These are phyloP conservation scores for Myxozyma sirexii DNA, from an alignment of 805 yeast genomes.

Conservation along the genomic window DNA sequence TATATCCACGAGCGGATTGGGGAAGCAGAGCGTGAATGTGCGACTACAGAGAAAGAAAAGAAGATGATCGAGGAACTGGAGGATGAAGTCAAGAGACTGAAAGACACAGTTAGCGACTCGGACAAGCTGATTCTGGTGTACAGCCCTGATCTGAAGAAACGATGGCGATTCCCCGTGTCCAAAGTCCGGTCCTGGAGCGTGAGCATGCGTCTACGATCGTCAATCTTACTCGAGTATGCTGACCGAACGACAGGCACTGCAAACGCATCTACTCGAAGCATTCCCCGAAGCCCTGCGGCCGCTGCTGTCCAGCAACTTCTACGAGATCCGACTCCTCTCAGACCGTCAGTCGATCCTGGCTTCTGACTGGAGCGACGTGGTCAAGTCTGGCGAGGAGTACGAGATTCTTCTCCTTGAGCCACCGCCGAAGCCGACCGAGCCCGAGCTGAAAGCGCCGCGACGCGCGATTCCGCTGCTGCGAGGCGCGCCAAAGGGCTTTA, in stretches of 20 bases:
- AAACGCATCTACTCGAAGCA: background rate
- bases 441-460: background rate
- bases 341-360: conserved; percentile 16
- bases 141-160: conserved; percentile 10
- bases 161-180: conserved; percentile 25
- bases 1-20: background rate
- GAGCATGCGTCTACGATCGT: background rate
- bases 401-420: conserved; percentile 18
- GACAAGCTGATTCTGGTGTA: conserved; percentile 6
- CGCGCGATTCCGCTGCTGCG: background rate
- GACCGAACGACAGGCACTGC: background rate
- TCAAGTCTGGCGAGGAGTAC: conserved; percentile 17
- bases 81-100: conserved; percentile 12
- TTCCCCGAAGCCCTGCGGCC: conserved; percentile 1
- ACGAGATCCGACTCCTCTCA: conserved; percentile 15
- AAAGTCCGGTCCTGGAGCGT: conserved; percentile 20
- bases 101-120: background rate
- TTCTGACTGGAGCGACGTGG: conserved; percentile 24
- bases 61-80: conserved; percentile 6
- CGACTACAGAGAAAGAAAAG: conserved; percentile 9
- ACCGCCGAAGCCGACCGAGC: background rate
- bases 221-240: too few species aligned
- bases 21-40: background rate
- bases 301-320: conserved; percentile 8
- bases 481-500: background rate